Evolutionary conservation across 2,329 filamentous ascomycete species (phyloP).

Genomic region (Penicillium griseofulvum): DNA sequence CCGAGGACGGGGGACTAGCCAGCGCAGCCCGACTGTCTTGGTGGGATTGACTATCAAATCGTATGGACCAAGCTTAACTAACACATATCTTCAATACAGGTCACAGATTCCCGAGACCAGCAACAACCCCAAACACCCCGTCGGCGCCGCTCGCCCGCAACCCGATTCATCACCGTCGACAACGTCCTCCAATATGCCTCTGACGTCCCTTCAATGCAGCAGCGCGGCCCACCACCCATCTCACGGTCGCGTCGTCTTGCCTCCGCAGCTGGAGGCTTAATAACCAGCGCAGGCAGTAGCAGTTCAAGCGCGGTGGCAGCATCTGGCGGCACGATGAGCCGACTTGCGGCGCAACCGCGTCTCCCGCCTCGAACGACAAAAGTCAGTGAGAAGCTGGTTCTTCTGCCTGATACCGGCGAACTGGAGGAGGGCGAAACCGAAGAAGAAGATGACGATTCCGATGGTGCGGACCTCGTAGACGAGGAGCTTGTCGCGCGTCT

Average conservation of each 20-base stretch:
- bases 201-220: slow-evolving; percentile 92
- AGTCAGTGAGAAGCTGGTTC: slow-evolving; percentile 92
- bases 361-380: slow-evolving; percentile 88
- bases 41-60: slow-evolving; percentile 26
- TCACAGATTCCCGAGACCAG: slow-evolving; percentile 47
- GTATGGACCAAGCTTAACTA: slow-evolving; percentile 11
- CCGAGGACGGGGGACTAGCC: slow-evolving; percentile 33
- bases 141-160: slow-evolving; percentile 45
- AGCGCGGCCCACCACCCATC: slow-evolving; percentile 61
- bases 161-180: slow-evolving; percentile 83
- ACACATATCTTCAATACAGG: slow-evolving; percentile 26
- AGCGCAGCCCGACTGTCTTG: slow-evolving; percentile 47
- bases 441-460: slow-evolving; percentile 26
- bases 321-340: slow-evolving; percentile 55
- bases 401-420: slow-evolving; percentile 73
- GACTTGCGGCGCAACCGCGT: slow-evolving; percentile 55
- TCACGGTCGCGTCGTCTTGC: slow-evolving; percentile 33
- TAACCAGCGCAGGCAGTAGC: slow-evolving; percentile 34
- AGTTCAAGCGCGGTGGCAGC: slow-evolving; percentile 43
- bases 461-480: slow-evolving; percentile 31
- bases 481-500: slow-evolving; percentile 38
- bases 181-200: slow-evolving; percentile 91
- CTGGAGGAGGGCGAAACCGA: slow-evolving; percentile 44
- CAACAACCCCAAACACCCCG: slow-evolving; percentile 27
- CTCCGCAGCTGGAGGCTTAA: slow-evolving; percentile 31